A percentile compares a stretch with the other conserved stretches of the same genome.
These are phyloP conservation scores for Lactarius trivialis DNA, from an alignment of 768 basidiomycete species.

Conservation along the genomic window DNA sequence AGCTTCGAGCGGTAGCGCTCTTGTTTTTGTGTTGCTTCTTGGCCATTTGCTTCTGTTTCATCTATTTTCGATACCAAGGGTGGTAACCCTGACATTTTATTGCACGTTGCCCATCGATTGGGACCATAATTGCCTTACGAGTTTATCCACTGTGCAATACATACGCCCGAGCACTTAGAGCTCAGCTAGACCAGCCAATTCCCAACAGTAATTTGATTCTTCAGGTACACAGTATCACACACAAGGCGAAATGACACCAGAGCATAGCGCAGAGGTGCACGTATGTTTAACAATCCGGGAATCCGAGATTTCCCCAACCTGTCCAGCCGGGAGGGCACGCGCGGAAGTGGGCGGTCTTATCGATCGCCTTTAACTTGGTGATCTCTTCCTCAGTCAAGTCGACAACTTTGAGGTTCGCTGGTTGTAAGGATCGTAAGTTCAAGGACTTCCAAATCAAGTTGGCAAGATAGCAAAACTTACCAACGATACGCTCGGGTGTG, in stretches of 20 bases:
- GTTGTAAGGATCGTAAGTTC: background rate
- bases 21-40: conserved; percentile 1
- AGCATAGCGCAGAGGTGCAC: background rate
- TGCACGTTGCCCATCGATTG: background rate
- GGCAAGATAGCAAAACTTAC: conserved; percentile 29
- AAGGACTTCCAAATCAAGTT: background rate
- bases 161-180: background rate
- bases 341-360: conserved; percentile 58
- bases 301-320: conserved; percentile 55
- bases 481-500: conserved; percentile 54
- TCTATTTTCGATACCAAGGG: background rate
- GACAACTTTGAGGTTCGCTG: conserved; percentile 54
- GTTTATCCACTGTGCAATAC: background rate
- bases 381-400: conserved; percentile 60
- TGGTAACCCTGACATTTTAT: background rate
- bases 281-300: conserved; percentile 37
- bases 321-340: conserved; percentile 61
- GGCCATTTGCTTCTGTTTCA: background rate
- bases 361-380: conserved; percentile 47
- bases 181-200: background rate
- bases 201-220: background rate
- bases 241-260: background rate
- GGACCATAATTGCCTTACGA: background rate
- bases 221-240: background rate
- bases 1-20: background rate